These are phyloP conservation scores for Cutaneotrichosporon sp. DNA, from an alignment of 1,284 basidiomycete species.

Conservation along the genomic window DNA sequence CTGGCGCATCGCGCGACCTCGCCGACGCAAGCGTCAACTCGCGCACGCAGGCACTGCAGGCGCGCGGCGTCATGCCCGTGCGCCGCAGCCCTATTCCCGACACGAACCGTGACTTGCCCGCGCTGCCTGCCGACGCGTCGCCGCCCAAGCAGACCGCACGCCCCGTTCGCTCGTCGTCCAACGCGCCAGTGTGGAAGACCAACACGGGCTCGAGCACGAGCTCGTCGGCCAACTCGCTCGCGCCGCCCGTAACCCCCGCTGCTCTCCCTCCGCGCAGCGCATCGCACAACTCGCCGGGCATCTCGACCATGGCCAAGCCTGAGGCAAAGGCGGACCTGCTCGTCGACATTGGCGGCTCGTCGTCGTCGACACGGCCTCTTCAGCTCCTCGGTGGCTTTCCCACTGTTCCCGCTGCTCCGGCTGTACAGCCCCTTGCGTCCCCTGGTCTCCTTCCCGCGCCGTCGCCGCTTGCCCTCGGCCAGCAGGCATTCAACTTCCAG, in stretches of 20 bases:
- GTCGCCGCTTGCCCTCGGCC: slow-evolving; percentile 13
- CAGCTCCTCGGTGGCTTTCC: slow-evolving; percentile 24
- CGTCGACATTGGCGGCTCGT: slow-evolving; percentile 27
- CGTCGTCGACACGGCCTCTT: slow-evolving; percentile 30
- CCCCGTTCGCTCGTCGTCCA: neutral
- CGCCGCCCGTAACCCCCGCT: neutral
- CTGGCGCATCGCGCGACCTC: slow-evolving; percentile 14
- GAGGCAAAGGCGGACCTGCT: slow-evolving; percentile 9
- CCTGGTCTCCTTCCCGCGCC: neutral
- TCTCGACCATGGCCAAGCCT: neutral
- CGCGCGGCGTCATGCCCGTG: neutral
- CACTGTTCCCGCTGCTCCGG: slow-evolving; percentile 7
- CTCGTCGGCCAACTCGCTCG: neutral
- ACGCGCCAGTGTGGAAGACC: slow-evolving; percentile 1
- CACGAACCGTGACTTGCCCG: slow-evolving; percentile 1
- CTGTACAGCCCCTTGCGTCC: slow-evolving; percentile 3
- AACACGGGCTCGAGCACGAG: neutral
- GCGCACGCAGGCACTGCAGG: slow-evolving; percentile 10
- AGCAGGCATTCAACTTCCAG: slow-evolving; percentile 15
- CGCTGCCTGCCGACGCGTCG: neutral
- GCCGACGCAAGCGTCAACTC: slow-evolving; percentile 12
- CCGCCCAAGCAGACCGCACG: neutral
- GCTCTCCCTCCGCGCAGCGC: neutral
- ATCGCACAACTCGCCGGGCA: neutral
- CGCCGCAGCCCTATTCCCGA: neutral